Conservation (phyloP, 164 flowering plant species). For the Vitis cinerea region DNA sequence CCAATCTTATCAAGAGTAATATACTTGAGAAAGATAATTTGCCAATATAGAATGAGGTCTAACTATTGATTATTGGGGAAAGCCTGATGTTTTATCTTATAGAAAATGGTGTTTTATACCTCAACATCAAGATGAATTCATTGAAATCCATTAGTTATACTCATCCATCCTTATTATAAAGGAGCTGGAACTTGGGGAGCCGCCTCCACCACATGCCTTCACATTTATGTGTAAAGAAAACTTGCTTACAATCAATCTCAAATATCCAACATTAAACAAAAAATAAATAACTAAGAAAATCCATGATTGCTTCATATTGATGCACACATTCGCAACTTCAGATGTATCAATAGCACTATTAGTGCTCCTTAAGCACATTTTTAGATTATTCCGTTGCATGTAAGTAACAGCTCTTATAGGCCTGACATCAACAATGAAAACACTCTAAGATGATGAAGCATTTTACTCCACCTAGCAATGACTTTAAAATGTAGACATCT, state of each 20-base stretch:
- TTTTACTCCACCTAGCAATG: too few species aligned
- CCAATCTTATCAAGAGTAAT: background rate
- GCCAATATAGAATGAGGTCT: background rate
- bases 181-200: slow-evolving; percentile 73
- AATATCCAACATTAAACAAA: background rate
- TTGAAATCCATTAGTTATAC: slow-evolving; percentile 68
- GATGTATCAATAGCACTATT: slow-evolving; percentile 74
- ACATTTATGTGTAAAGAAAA: slow-evolving; percentile 17
- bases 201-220: slow-evolving; percentile 97
- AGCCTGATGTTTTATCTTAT: background rate
- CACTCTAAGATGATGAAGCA: too few species aligned
- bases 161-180: slow-evolving; percentile 95
- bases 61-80: background rate
- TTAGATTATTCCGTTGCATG: too few species aligned
- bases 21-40: background rate
- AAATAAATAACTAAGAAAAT: background rate
- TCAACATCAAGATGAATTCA: slow-evolving; percentile 12
- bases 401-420: too few species aligned
- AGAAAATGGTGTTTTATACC: slow-evolving; percentile 13
- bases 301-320: too few species aligned
- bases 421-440: too few species aligned
- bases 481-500: background rate
- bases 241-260: too few species aligned
- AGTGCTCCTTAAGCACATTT: slow-evolving; percentile 77
- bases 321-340: slow-evolving; percentile 83